Percentiles rank a stretch among this genome's conserved stretches.
Evolutionary conservation across 75 land plant species (phyloP).

Genomic region (Pseudotsuga menziesii): DNA sequence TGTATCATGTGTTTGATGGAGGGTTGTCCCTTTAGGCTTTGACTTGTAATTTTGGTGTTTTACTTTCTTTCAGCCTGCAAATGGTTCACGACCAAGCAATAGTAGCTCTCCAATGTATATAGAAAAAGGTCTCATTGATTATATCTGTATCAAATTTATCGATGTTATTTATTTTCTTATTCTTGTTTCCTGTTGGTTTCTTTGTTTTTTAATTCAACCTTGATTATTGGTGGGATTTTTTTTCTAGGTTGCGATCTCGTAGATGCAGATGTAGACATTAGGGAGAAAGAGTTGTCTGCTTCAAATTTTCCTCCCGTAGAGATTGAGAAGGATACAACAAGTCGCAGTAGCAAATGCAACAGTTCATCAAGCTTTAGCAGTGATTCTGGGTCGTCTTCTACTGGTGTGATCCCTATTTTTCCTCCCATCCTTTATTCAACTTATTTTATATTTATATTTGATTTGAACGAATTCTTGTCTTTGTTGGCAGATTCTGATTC

Average conservation of each 20-base stretch:
- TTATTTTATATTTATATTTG: not conserved
- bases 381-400: constrained; percentile 58
- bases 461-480: not conserved
- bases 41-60: not conserved
- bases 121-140: constrained; percentile 34
- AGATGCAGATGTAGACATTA: constrained; percentile 93
- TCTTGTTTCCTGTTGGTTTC: not conserved
- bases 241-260: constrained; percentile 39
- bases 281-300: constrained; percentile 70
- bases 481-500: constrained; percentile 59
- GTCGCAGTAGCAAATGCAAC: constrained; percentile 33
- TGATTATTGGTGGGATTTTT: not conserved
- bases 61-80: constrained; percentile 30
- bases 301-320: constrained; percentile 67
- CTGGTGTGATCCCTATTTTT: constrained; percentile 32
- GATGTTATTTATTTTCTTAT: not conserved
- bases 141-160: not conserved
- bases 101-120: constrained; percentile 37
- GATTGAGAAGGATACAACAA: constrained; percentile 56
- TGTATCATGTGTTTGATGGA: not conserved
- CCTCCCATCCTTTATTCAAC: not conserved
- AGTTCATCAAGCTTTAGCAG: constrained; percentile 61
- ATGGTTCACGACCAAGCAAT: constrained; percentile 34
- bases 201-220: not conserved
- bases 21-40: not conserved